Evolutionary conservation across 164 flowering plant species (phyloP).

Genomic region (Warburgia ugandensis): DNA sequence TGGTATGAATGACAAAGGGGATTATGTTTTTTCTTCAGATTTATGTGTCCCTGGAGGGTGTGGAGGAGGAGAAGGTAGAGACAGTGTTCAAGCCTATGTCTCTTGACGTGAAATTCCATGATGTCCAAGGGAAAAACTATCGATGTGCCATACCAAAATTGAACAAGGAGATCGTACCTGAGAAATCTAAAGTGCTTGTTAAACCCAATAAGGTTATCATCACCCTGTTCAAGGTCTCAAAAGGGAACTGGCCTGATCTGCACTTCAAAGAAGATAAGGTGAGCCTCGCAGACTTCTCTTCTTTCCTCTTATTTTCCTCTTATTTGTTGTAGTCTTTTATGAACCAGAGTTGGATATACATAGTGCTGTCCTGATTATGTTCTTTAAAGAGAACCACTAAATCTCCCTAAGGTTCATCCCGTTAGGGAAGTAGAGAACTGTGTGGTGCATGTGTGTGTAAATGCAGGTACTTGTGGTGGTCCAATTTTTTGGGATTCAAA

Average conservation of each 20-base stretch:
- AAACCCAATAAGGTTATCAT: constrained; percentile 71
- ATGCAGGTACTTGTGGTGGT: no score
- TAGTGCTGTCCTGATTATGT: neutral
- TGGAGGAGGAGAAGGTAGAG: constrained; percentile 73
- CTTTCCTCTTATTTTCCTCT: neutral
- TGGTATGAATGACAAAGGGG: no score
- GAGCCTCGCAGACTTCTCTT: constrained; percentile 1
- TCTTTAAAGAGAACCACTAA: neutral
- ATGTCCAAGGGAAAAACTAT: constrained; percentile 83
- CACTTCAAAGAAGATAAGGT: constrained; percentile 94
- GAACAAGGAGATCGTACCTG: constrained; percentile 70
- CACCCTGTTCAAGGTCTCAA: constrained; percentile 70
- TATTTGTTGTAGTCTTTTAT: neutral
- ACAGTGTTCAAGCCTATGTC: constrained; percentile 58
- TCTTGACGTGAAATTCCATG: constrained; percentile 71
- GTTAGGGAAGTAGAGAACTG: no score
- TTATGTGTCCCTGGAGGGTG: constrained; percentile 70
- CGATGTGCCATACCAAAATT: constrained; percentile 70
- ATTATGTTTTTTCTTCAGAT: constrained; percentile 38
- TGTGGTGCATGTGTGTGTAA: no score
- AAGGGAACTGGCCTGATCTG: constrained; percentile 87
- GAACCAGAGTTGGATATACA: neutral
- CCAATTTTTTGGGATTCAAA: no score
- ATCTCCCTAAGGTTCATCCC: no score
- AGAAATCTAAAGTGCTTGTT: constrained; percentile 66